Base-by-base conservation (phyloP, 345 rosid genomes). In the Geranium rotundifolium region DNA sequence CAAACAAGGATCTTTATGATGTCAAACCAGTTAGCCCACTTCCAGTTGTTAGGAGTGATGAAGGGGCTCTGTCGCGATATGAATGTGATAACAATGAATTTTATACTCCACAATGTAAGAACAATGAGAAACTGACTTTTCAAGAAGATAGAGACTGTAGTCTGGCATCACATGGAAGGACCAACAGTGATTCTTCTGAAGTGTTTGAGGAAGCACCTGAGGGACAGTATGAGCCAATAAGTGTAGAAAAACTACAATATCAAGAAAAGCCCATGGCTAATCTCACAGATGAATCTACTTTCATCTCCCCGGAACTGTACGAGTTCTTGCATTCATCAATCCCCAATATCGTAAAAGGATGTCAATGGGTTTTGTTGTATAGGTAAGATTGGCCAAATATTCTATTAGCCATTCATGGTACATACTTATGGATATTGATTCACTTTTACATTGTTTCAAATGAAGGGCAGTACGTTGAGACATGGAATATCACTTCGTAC, bases 381-480 rank as follows among this genome's bases (percentile, higher is more conserved):
- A 90, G 97, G 99, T 89, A 75, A 77, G 64, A 73, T 58, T 70
- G 6, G 41, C 41, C 3, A 8, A 34, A 34, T 5, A 34, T 4
- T 34, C 41, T 34, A 8, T 34, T 34, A 34, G 41, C 7, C 10
- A 8, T 34, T 5, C 41, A 34, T 34, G 6, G 6, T 34, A 34
- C 41, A 34, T 34, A 34, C 10, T 60, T 65, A 30, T 67, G 19
- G 54, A 66, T 72, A 69, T 80, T 75, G 61, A 73, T 77, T 76
- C 62, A 67, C 31, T 67, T 41, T 75, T 73, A 46, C 41, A 62
- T 72, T 76, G 60, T 71, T 76, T 85, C 63, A 63, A 84, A 76
- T 89, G 90, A 89, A 93, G 96, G 96, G 95, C 97, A 90, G 99
- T 76, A 87, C 97, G 71, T 75, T 81, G 77, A 93, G 84, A 78